Conservation (phyloP, 176 grass and related monocot genomes). For the Triticum aestivum region DNA sequence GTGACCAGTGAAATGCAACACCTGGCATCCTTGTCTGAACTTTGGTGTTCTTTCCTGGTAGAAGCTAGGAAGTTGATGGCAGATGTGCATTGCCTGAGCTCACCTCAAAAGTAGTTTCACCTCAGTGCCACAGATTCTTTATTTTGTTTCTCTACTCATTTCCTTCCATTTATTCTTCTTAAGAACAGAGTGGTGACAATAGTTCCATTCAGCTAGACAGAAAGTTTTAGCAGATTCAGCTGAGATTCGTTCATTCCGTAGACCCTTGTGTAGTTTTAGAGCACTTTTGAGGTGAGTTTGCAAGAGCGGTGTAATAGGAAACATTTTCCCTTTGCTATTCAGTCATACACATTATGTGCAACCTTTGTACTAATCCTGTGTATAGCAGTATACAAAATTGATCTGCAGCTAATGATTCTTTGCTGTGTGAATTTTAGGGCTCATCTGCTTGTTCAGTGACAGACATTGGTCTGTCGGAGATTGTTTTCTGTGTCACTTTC, state of each 20-base stretch:
- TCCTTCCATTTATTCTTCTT: background rate
- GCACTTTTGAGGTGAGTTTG: slow-evolving; percentile 22
- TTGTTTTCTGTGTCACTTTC: background rate
- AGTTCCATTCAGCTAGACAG: slow-evolving; percentile 39
- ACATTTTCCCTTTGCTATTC: background rate
- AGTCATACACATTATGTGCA: slow-evolving; percentile 11
- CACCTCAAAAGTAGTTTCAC: slow-evolving; percentile 15
- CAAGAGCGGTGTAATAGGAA: slow-evolving; percentile 21
- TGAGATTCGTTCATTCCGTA: slow-evolving; percentile 5
- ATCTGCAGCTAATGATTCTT: slow-evolving; percentile 19
- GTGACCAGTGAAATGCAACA: slow-evolving; percentile 3
- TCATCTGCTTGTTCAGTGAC: background rate
- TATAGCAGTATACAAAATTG: slow-evolving; percentile 26
- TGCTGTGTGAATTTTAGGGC: background rate
- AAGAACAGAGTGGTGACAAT: background rate
- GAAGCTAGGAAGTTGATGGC: slow-evolving; percentile 12
- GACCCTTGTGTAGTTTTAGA: slow-evolving; percentile 35
- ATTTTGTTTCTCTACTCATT: slow-evolving; percentile 4
- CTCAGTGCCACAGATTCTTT: background rate
- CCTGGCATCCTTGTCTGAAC: background rate
- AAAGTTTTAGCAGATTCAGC: slow-evolving; percentile 24
- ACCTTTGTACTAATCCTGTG: slow-evolving; percentile 36
- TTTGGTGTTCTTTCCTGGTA: slow-evolving; percentile 1
- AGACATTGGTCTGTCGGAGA: background rate
- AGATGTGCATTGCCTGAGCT: slow-evolving; percentile 24